Evolutionary conservation across 202 grass and related monocot species (phyloP), one percentile per base, ranked within the genome.

Genomic region (Dendrocalamus latiflorus): DNA sequence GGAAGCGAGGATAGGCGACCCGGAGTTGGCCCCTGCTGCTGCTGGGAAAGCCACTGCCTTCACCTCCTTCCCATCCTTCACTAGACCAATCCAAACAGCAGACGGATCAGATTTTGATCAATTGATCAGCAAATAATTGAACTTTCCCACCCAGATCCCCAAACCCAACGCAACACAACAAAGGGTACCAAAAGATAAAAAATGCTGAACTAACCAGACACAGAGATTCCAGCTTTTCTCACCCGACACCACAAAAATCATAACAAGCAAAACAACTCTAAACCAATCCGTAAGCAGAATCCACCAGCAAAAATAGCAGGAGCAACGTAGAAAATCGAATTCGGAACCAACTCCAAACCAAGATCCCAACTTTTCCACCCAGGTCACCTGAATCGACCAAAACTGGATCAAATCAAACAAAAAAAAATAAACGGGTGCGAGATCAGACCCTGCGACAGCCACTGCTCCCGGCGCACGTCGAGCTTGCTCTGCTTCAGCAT

Each of bases 391-490:
- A 44, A 74, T 28, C 37, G 28, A 73, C 20, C 44, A 48, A 76
- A 49, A 38, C 28, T 48, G 5, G 26, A 70, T 69, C 36, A 45
- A 70, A 87, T 69, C 53, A 80, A 37, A 15, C 21, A 79, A 70
- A 78, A 39, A 38, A 15, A 36, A 47, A 47, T 6, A 57, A 48
- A 58, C 38, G 60, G 63, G 64, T 53, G 61, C 44, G 63, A 34
- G 70, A 68, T 75, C 83, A 74, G 73, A 94, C 92, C 92, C 84
- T 91, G 92, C 57, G 92, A 91, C 60, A 94, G 84, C 92, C 92
- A 94, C 84, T 94, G 92, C 80, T 94, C 92, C 44, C 92, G 92
- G 45, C 92, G 70, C n/a, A 89, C 92, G 43, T 91, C 92, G 28
- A n/a, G n/a, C n/a, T n/a, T n/a, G n/a, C n/a, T n/a, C n/a, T n/a